Conservation (phyloP, 352 stramenopile genomes). For the Pythium oligandrum region DNA sequence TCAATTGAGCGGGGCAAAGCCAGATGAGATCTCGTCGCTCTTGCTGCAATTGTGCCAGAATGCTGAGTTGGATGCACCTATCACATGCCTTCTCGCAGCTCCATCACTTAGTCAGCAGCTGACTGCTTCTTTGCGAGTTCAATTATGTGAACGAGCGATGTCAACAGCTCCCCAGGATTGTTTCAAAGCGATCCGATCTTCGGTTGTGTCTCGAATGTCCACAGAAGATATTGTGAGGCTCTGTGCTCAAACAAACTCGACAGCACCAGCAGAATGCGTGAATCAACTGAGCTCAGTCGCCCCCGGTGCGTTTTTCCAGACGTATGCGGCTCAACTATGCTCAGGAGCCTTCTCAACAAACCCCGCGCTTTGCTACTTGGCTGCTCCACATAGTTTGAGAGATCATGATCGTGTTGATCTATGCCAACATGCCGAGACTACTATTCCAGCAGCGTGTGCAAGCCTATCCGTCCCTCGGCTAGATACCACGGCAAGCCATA, state of each 20-base stretch:
- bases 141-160: too few relatives aligned
- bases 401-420: not conserved
- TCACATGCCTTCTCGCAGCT: not conserved
- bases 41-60: constrained; percentile 24
- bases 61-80: constrained; percentile 29
- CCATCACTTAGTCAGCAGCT: too few relatives aligned
- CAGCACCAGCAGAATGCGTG: not conserved
- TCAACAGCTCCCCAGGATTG: not conserved
- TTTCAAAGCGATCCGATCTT: not conserved
- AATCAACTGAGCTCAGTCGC: not conserved
- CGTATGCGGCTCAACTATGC: too few relatives aligned
- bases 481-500: not conserved
- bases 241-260: not conserved
- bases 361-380: not conserved
- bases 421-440: not conserved
- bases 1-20: not conserved
- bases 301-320: too few relatives aligned
- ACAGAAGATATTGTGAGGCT: not conserved
- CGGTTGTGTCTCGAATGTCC: not conserved
- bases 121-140: too few relatives aligned
- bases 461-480: not conserved
- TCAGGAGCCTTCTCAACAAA: too few relatives aligned
- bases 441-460: constrained; percentile 4
- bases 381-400: not conserved
- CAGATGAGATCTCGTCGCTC: too few relatives aligned